phyloP scores from a whole-genome alignment of 495 filamentous ascomycete species.

The Annulohypoxylon nitens region DNA sequence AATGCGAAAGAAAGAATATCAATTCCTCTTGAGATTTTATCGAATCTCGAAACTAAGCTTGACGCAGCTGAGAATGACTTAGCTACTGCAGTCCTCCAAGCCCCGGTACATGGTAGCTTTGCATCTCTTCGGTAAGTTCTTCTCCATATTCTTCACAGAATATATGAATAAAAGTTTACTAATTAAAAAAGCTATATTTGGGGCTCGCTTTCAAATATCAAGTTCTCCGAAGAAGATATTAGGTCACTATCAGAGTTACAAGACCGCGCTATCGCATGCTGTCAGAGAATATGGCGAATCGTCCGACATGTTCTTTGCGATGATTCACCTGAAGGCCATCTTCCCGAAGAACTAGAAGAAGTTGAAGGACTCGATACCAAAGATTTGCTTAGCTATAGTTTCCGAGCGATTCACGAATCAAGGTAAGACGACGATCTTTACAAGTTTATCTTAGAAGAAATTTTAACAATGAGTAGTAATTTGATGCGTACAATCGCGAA shows the following conservation, averaged over 20 bases:
- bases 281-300: slow-evolving; percentile 76
- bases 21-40: slow-evolving; percentile 59
- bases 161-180: slow-evolving; percentile 21
- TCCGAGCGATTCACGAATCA: slow-evolving; percentile 91
- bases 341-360: slow-evolving; percentile 78
- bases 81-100: slow-evolving; percentile 70
- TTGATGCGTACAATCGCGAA: slow-evolving; percentile 69
- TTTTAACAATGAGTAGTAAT: slow-evolving; percentile 56
- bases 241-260: slow-evolving; percentile 61
- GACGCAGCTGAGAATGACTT: slow-evolving; percentile 68
- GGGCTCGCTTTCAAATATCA: slow-evolving; percentile 55
- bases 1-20: slow-evolving; percentile 53
- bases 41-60: slow-evolving; percentile 69
- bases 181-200: slow-evolving; percentile 56
- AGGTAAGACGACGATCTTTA: slow-evolving; percentile 65
- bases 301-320: slow-evolving; percentile 84
- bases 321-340: slow-evolving; percentile 90
- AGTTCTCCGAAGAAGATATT: slow-evolving; percentile 53
- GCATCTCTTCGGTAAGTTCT: slow-evolving; percentile 70
- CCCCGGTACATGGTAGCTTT: slow-evolving; percentile 78
- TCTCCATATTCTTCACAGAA: not conserved
- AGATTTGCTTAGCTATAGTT: slow-evolving; percentile 90
- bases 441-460: not conserved
- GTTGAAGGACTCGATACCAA: slow-evolving; percentile 80
- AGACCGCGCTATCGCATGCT: slow-evolving; percentile 66